Conservation (phyloP, 2,329 filamentous ascomycete genomes). For the Sporothrix pseudoabietina region DNA sequence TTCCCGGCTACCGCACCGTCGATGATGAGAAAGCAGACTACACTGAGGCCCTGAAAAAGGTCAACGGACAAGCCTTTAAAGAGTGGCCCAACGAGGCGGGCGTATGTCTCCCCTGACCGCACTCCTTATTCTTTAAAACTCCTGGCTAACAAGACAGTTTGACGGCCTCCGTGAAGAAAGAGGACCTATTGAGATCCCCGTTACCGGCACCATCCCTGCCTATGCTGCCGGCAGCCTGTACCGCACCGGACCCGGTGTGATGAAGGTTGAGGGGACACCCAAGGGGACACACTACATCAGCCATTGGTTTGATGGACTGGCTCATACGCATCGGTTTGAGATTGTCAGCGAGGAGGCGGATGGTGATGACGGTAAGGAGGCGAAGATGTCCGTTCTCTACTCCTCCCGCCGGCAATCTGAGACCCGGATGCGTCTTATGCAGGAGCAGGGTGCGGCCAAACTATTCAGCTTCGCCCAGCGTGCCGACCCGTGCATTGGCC, state of each 20-base stretch:
- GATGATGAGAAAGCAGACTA: constrained; percentile 27
- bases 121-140: background rate
- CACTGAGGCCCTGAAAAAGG: background rate
- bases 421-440: constrained; percentile 61
- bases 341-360: constrained; percentile 51
- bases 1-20: constrained; percentile 13
- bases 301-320: constrained; percentile 83
- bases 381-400: constrained; percentile 60
- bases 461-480: constrained; percentile 69
- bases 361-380: background rate
- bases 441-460: constrained; percentile 59
- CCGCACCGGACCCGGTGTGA: constrained; percentile 71
- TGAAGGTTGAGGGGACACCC: constrained; percentile 60
- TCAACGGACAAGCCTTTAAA: constrained; percentile 7
- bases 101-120: constrained; percentile 11
- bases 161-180: constrained; percentile 67
- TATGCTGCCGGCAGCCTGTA: constrained; percentile 74
- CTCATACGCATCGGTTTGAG: constrained; percentile 71
- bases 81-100: constrained; percentile 36
- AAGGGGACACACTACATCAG: constrained; percentile 62
- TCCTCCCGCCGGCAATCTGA: constrained; percentile 71
- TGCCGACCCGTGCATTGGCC: constrained; percentile 70
- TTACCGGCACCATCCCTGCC: constrained; percentile 67
- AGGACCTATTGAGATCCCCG: constrained; percentile 62
- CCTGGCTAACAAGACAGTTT: constrained; percentile 55